These are phyloP conservation scores for Colletotrichum sublineola DNA, from an alignment of 2,329 filamentous ascomycete genomes.

Conservation along the genomic window DNA sequence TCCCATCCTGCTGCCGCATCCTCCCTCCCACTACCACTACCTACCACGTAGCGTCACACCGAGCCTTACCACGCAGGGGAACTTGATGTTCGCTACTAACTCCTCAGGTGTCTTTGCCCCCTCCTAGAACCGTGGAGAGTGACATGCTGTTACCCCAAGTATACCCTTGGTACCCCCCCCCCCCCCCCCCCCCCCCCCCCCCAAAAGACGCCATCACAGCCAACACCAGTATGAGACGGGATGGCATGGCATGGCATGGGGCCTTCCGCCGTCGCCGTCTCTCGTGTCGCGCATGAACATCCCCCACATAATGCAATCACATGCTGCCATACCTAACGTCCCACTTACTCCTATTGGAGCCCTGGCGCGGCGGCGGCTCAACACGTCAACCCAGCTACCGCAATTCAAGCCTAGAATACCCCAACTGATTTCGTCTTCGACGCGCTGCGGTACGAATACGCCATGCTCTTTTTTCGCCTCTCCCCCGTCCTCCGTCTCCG, in stretches of 20 bases:
- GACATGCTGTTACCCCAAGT: not conserved
- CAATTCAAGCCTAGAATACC: constrained; percentile 14
- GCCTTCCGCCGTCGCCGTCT: not conserved
- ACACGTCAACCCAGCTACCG: constrained; percentile 35
- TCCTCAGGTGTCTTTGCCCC: not conserved
- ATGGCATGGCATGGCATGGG: constrained; percentile 12
- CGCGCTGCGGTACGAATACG: constrained; percentile 4
- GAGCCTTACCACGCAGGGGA: constrained; percentile 9
- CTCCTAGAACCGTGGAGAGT: not conserved
- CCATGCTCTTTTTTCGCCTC: constrained; percentile 2
- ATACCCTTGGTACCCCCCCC: not conserved
- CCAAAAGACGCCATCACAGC: not conserved
- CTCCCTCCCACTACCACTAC: not conserved
- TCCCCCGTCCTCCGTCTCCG: not conserved
- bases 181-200: not conserved
- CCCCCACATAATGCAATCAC: constrained; percentile 40
- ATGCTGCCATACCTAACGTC: constrained; percentile 38
- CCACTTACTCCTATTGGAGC: constrained; percentile 37
- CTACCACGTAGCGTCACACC: constrained; percentile 9
- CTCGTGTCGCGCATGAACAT: constrained; percentile 37
- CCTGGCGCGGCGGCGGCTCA: constrained; percentile 41
- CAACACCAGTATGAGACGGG: not conserved
- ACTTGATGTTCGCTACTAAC: not conserved
- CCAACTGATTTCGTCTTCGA: constrained; percentile 17
- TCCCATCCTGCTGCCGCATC: constrained; percentile 21